Conservation (phyloP, 805 yeast genomes). For the Teunomyces pallodes region DNA sequence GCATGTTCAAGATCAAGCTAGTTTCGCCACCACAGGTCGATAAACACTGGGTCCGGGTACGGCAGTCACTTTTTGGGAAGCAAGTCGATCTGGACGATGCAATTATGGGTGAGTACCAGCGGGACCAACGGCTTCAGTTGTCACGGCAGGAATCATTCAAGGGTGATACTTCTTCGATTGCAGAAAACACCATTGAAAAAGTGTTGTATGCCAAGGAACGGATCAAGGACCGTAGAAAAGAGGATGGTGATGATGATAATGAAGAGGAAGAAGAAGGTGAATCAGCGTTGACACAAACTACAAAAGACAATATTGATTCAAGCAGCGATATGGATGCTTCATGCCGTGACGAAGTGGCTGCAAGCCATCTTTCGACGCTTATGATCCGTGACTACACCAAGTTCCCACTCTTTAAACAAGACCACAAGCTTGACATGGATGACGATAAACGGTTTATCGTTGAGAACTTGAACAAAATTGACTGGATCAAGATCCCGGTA, state of each 20-base stretch:
- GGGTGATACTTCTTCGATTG: slow-evolving; percentile 39
- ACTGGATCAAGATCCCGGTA: slow-evolving; percentile 78
- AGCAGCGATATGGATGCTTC: slow-evolving; percentile 9
- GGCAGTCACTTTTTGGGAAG: slow-evolving; percentile 28
- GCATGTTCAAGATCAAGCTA: slow-evolving; percentile 36
- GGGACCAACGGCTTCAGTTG: slow-evolving; percentile 25
- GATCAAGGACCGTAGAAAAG: slow-evolving; percentile 5
- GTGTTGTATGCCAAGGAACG: slow-evolving; percentile 36
- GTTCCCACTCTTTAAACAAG: slow-evolving; percentile 30
- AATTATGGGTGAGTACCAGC: slow-evolving; percentile 26
- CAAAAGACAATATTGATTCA: no score
- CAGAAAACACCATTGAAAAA: slow-evolving; percentile 35
- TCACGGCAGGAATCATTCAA: slow-evolving; percentile 35
- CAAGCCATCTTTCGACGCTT: slow-evolving; percentile 15
- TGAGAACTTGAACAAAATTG: slow-evolving; percentile 55
- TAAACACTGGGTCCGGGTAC: slow-evolving; percentile 34
- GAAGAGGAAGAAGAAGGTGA: slow-evolving; percentile 9
- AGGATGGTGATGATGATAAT: slow-evolving; percentile 9
- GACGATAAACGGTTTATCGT: slow-evolving; percentile 41
- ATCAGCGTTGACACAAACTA: no score
- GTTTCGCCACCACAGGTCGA: slow-evolving; percentile 21
- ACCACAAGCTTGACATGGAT: slow-evolving; percentile 31
- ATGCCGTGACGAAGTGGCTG: slow-evolving; percentile 23
- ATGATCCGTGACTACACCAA: slow-evolving; percentile 12
- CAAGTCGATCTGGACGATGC: slow-evolving; percentile 32